Evolutionary conservation across 1,139 yeast species (phyloP), one percentile per base, ranked within the genome.

Genomic region (Geotrichum restrictum): DNA sequence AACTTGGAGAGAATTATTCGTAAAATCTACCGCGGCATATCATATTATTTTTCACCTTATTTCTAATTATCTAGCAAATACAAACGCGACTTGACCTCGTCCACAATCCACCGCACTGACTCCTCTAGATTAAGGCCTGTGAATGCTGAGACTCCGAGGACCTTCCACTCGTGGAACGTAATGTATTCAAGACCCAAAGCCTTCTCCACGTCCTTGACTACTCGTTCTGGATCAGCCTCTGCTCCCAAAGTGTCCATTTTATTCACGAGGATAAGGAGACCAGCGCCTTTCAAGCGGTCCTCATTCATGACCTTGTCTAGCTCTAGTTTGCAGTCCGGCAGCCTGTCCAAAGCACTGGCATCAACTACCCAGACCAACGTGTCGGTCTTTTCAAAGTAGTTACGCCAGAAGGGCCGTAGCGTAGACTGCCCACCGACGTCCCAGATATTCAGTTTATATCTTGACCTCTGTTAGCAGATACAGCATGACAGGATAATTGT

Each of bases 361-460:
- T 93, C 98, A 10, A 91, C 78, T n/a, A 91, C 96, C 97, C 98
- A 91, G n/a, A 91, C 69, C 24, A 91, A 74, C 13, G 82, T 79
- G 62, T 91, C 93, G 5, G 96, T 86, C 60, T 81, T 81, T 58
- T 89, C 97, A 64, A 86, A 89, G 69, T 89, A 88, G 69, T 89
- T 89, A 55, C 87, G 81, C 97, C 97, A 88, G 66, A 88, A 88
- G 19, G 88, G 81, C 45, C 96, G 74, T 47, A 88, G 70, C 16
- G 87, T 78, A 13, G 78, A 73, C 66, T 89, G 96, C 0, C 97
- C 97, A 1, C 97, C 97, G 10, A 89, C 82, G 64, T 88, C 97
- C 97, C 72, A 82, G 67, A 70, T 62, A 45, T 72, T 71, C 37
- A 74, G 60, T 40, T 66, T 69, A 72, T 78, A 69, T 66, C 79